These are phyloP conservation scores for Hemerocallis citrina DNA, from an alignment of 106 monocot species.

Conservation along the genomic window DNA sequence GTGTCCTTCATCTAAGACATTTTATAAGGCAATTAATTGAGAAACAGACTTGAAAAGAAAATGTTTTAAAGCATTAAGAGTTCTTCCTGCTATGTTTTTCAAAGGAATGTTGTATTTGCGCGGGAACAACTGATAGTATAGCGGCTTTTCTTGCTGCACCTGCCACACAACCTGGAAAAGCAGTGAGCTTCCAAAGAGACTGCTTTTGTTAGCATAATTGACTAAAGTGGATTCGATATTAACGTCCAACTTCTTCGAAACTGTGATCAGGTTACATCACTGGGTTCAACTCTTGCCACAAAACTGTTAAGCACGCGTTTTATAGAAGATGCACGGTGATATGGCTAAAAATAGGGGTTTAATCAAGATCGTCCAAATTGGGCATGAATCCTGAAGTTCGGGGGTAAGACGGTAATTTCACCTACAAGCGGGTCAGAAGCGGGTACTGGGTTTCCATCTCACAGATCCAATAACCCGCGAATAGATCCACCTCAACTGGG, in stretches of 20 bases:
- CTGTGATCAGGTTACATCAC: conserved; percentile 61
- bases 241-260: background rate
- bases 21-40: background rate
- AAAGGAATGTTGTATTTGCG: conserved; percentile 56
- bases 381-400: no score
- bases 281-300: conserved; percentile 81
- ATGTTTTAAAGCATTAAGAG: background rate
- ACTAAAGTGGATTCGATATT: background rate
- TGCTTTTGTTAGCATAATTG: background rate
- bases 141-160: conserved; percentile 87
- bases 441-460: no score
- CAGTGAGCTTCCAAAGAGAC: conserved; percentile 34
- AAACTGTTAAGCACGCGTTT: conserved; percentile 68
- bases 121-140: conserved; percentile 89
- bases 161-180: conserved; percentile 50
- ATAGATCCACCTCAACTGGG: no score
- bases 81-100: conserved; percentile 45
- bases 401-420: no score
- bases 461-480: no score
- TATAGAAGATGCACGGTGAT: conserved; percentile 77
- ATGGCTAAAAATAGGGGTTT: no score
- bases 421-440: no score
- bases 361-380: no score
- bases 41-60: background rate
- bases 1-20: no score